Conservation (phyloP, 192 early-diverging fungal species). For the Coemansia sp. region DNA sequence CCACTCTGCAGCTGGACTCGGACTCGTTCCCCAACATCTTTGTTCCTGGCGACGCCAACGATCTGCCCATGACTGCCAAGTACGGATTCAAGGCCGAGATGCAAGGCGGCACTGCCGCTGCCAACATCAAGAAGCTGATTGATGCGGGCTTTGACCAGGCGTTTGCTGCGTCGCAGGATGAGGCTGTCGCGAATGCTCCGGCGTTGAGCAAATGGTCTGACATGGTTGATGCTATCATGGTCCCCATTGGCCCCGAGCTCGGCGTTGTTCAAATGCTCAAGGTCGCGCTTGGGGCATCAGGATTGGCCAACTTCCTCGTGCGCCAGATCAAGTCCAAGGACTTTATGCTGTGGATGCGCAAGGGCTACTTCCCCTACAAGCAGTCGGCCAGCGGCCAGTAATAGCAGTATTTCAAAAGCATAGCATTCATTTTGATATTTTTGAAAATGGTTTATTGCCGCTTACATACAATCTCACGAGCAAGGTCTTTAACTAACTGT, state of each 20-base stretch:
- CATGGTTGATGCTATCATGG: constrained; percentile 37
- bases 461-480: neutral
- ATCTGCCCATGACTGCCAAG: constrained; percentile 43
- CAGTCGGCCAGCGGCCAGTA: neutral
- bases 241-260: constrained; percentile 40
- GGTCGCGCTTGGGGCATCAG: constrained; percentile 24
- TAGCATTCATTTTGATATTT: neutral
- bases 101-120: constrained; percentile 43
- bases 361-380: constrained; percentile 17
- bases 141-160: constrained; percentile 26
- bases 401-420: neutral
- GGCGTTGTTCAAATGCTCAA: constrained; percentile 40
- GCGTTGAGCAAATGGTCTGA: constrained; percentile 29
- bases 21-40: constrained; percentile 55
- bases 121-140: constrained; percentile 33
- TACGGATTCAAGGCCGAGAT: constrained; percentile 53
- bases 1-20: constrained; percentile 55
- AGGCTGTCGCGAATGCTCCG: constrained; percentile 14
- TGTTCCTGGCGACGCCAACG: constrained; percentile 56
- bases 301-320: constrained; percentile 26
- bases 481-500: neutral
- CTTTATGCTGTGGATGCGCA: constrained; percentile 48
- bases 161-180: neutral
- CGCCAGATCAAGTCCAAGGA: constrained; percentile 37
- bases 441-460: neutral